phyloP scores from a whole-genome alignment of 2,329 filamentous ascomycete genomes.

The Colletotrichum sp. region DNA sequence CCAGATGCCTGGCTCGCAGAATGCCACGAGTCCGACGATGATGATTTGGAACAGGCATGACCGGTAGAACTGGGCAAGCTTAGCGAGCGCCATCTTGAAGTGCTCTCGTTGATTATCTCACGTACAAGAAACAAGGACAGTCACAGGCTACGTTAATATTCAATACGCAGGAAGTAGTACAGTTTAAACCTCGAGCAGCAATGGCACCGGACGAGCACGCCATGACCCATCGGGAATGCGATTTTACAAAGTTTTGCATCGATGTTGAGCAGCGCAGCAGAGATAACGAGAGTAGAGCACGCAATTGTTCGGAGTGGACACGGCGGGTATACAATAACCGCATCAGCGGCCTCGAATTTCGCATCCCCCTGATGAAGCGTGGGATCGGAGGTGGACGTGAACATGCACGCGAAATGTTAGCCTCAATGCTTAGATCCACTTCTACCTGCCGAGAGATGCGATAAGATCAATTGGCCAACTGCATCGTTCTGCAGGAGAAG shows the following conservation, averaged over 20 bases:
- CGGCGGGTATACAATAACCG: background rate
- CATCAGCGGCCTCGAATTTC: background rate
- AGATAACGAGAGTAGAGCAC: background rate
- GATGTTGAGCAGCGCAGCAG: no score
- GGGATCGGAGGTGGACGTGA: background rate
- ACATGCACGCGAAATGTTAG: background rate
- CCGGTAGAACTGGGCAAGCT: background rate
- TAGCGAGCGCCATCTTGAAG: background rate
- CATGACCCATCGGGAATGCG: slow-evolving; percentile 1
- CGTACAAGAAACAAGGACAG: background rate
- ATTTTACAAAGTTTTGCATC: slow-evolving; percentile 3
- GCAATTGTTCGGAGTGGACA: background rate
- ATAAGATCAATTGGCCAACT: background rate
- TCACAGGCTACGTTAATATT: no score
- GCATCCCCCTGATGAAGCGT: background rate
- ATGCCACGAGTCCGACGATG: slow-evolving; percentile 19
- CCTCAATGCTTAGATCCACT: background rate
- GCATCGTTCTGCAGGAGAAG: background rate
- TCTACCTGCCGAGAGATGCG: background rate
- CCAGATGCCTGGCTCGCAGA: slow-evolving; percentile 27
- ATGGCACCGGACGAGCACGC: background rate
- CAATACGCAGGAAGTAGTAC: background rate
- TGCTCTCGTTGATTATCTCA: no score
- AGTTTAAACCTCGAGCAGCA: background rate
- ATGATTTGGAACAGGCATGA: slow-evolving; percentile 15